Evolutionary conservation across 345 rosid genomes (phyloP).

Genomic region (Salix udensis): DNA sequence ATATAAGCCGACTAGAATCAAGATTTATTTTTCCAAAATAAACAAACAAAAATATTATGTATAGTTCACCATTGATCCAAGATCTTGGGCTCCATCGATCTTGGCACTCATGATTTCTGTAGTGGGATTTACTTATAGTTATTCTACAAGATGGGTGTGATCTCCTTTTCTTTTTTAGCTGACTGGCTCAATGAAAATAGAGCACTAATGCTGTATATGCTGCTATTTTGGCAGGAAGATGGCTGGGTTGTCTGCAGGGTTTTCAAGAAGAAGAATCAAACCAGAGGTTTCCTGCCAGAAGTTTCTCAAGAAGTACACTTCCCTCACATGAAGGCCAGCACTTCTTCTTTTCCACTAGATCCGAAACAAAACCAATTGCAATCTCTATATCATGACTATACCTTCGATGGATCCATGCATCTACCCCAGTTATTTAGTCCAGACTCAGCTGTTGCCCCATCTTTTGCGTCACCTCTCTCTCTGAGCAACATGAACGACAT

Average conservation of each 20-base stretch:
- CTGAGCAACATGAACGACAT: conserved; percentile 38
- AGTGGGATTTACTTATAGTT: too few relatives aligned
- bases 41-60: background rate
- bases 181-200: background rate
- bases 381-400: conserved; percentile 29
- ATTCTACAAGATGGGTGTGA: background rate
- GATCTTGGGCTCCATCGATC: background rate
- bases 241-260: conserved; percentile 71
- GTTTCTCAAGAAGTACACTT: conserved; percentile 36
- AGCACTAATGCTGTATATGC: background rate
- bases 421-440: conserved; percentile 81
- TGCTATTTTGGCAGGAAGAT: conserved; percentile 46
- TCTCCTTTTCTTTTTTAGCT: background rate
- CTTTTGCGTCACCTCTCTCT: conserved; percentile 30
- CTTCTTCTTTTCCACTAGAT: conserved; percentile 22
- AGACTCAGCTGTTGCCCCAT: conserved; percentile 42
- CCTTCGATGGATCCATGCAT: conserved; percentile 53
- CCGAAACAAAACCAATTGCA: conserved; percentile 30
- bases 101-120: background rate
- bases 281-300: conserved; percentile 51
- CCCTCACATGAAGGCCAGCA: conserved; percentile 20
- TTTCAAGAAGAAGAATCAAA: conserved; percentile 71
- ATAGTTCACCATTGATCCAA: background rate
- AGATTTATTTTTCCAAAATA: background rate
- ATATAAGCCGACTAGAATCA: background rate